phyloP scores from a whole-genome alignment of 2,329 filamentous ascomycete species.

The Helminthosporium solani region DNA sequence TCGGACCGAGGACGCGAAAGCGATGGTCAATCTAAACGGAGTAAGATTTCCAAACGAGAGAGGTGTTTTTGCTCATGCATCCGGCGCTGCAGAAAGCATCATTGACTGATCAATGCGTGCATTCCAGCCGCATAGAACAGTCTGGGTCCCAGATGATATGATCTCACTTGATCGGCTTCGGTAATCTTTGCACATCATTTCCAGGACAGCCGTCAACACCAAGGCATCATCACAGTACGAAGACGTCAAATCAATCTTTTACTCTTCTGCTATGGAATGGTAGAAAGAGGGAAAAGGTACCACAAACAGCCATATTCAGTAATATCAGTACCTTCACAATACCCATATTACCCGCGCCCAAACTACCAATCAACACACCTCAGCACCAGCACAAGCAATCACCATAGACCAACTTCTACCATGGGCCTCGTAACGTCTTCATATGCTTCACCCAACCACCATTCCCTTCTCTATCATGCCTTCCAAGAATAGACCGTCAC shows the following conservation, averaged over 20 bases:
- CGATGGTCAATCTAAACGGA: too few species aligned
- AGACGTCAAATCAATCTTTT: neutral
- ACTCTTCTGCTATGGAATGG: neutral
- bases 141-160: neutral
- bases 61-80: too few species aligned
- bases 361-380: conserved; percentile 20
- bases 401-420: conserved; percentile 11
- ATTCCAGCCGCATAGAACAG: too few species aligned
- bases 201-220: neutral
- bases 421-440: neutral
- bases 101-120: too few species aligned
- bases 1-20: too few species aligned
- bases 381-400: neutral
- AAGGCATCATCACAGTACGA: neutral
- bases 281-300: neutral
- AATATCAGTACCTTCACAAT: conserved; percentile 6
- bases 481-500: conserved; percentile 17
- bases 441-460: conserved; percentile 4
- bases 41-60: too few species aligned
- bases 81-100: too few species aligned
- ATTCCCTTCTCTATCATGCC: conserved; percentile 7
- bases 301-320: neutral
- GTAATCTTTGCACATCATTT: neutral
- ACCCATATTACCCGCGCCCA: conserved; percentile 20
- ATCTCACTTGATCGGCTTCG: neutral